A percentile compares a stretch with the other conserved stretches of the same genome.
phyloP scores from a whole-genome alignment of 1,139 yeast genomes.

The Protomyces macrosporus region DNA sequence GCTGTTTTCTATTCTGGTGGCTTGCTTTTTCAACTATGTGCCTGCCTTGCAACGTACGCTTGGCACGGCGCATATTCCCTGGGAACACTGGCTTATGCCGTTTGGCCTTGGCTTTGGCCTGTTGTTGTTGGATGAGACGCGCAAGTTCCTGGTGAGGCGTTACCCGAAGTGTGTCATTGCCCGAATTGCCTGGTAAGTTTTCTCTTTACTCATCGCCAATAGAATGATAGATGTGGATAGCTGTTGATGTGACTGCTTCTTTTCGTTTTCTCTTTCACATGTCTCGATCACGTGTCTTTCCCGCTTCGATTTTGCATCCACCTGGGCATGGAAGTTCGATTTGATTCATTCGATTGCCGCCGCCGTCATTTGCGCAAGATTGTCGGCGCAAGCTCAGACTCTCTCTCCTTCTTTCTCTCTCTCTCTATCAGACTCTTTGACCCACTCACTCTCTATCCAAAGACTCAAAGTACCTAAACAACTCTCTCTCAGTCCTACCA shows the following conservation, averaged over 20 bases:
- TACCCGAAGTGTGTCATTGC: conserved; percentile 44
- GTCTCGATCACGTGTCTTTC: neutral
- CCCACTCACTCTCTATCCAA: too few species aligned
- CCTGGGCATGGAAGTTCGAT: too few species aligned
- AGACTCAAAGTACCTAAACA: too few species aligned
- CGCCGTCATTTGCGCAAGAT: too few species aligned
- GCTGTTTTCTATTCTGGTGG: conserved; percentile 43
- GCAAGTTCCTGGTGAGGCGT: conserved; percentile 44
- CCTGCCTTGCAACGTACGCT: conserved; percentile 45
- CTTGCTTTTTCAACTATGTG: conserved; percentile 47
- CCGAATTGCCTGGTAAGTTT: conserved; percentile 43
- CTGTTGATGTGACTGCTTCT: neutral
- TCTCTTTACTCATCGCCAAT: neutral
- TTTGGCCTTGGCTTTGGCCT: conserved; percentile 46
- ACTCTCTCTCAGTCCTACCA: neutral
- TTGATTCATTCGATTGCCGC: too few species aligned
- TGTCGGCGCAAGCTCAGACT: too few species aligned
- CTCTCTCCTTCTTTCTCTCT: too few species aligned
- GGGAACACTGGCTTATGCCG: conserved; percentile 49
- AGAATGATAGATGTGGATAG: neutral
- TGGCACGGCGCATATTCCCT: conserved; percentile 45
- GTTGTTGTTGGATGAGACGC: conserved; percentile 44
- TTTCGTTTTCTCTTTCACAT: neutral
- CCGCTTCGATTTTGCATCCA: neutral
- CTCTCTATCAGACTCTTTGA: too few species aligned